Evolutionary conservation across 2,329 filamentous ascomycete genomes (phyloP).

Genomic region (Bipolaris gigantea): DNA sequence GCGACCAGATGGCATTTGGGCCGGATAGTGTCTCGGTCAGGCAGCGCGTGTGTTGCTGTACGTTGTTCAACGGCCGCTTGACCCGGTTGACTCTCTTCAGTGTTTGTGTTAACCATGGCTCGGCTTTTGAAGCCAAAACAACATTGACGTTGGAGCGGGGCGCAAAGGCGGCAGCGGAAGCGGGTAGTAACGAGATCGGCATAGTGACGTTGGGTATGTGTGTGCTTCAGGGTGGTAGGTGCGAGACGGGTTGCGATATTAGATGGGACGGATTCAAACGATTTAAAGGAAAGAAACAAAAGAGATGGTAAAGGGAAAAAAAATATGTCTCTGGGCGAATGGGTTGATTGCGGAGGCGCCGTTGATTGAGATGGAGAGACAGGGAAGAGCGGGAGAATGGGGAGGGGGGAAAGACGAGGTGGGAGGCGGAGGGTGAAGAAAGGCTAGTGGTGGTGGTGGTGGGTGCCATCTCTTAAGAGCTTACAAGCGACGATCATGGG

Average conservation of each 20-base stretch:
- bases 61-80: constrained; percentile 96
- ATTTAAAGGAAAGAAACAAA: constrained; percentile 38
- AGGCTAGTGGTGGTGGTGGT: constrained; percentile 42
- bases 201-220: constrained; percentile 53
- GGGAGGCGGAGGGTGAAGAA: constrained; percentile 46
- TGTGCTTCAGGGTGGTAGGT: constrained; percentile 25
- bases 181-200: constrained; percentile 91
- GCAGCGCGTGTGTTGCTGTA: constrained; percentile 92
- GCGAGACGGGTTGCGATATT: constrained; percentile 38
- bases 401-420: constrained; percentile 49
- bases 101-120: constrained; percentile 95
- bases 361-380: constrained; percentile 40
- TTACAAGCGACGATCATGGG: constrained; percentile 40
- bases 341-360: constrained; percentile 42
- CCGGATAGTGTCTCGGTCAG: constrained; percentile 92
- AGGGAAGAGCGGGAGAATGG: constrained; percentile 47
- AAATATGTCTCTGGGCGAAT: constrained; percentile 42
- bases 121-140: constrained; percentile 86
- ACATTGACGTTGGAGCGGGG: constrained; percentile 93
- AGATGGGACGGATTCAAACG: constrained; percentile 44
- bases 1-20: constrained; percentile 87
- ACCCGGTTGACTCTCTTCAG: constrained; percentile 95
- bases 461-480: constrained; percentile 45
- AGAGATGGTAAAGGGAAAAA: constrained; percentile 31
- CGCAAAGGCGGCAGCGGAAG: constrained; percentile 94